Percentiles rank a stretch among this genome's conserved stretches.
Conservation (phyloP, 225 moss, liverwort and hornwort genomes). For the Neckera pumila region DNA sequence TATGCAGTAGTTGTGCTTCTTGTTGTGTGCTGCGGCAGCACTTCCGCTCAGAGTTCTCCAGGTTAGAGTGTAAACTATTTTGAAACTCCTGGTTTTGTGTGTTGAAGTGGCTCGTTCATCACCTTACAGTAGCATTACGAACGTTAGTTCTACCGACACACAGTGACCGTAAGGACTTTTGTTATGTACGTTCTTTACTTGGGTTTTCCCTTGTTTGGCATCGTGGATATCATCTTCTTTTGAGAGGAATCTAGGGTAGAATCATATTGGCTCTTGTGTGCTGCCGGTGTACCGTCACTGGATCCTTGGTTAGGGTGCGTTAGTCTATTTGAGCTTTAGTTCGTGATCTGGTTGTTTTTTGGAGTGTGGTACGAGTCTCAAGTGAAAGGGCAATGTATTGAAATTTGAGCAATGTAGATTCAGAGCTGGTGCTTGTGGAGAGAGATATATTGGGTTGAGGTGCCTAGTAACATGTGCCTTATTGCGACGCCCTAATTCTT, state of each 20-base stretch:
- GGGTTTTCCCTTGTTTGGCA: not conserved
- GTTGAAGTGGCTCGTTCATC: not conserved
- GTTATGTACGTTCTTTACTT: not conserved
- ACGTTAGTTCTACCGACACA: not conserved
- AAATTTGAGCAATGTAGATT: not conserved
- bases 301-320: not conserved
- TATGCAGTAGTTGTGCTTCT: not conserved
- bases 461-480: not conserved
- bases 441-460: not conserved
- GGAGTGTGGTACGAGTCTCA: not conserved
- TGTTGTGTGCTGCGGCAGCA: not conserved
- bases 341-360: not conserved
- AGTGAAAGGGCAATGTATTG: not conserved
- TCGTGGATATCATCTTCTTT: too few relatives aligned
- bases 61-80: not conserved
- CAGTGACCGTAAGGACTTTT: not conserved
- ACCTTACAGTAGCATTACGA: not conserved
- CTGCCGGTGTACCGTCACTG: not conserved
- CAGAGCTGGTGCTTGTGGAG: not conserved
- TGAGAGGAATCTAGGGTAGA: not conserved
- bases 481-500: not conserved
- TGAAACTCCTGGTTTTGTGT: not conserved
- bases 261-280: not conserved
- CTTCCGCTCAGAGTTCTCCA: not conserved
- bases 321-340: not conserved